Base-by-base conservation (phyloP, 2,329 filamentous ascomycete genomes). In the Thielaviopsis punctulata region DNA sequence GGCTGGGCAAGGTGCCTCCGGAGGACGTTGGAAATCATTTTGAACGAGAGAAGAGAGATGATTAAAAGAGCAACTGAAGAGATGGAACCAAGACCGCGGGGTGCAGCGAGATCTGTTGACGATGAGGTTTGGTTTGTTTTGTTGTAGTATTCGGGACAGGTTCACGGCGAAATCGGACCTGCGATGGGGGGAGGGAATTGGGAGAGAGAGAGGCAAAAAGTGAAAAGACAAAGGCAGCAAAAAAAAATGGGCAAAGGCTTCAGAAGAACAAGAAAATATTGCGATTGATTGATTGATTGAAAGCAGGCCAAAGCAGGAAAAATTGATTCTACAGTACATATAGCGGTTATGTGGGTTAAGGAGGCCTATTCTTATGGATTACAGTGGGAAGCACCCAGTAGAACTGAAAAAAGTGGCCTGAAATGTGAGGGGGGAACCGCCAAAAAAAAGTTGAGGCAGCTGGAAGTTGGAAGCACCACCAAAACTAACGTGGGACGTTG, bases 1-100 rank as follows among this genome's bases (percentile, higher is more conserved):
- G 53, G 53, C 53, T 55, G 53, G 49, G 50, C 53, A 52, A 55
- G 45, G 49, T 52, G 53, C 53, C 53, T 55, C 46, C 53, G 49
- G 25, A 55, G 39, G 27, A 55, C 47, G 47, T 52, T 48, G 46
- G 53, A 52, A 36, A 55, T 48, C 53, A 55, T 55, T 52, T 22
- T 55, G 45, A n/a, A 19, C 13, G 30, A 45, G 22, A 44, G 27
- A 45, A 27, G 12, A 22, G 39, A 23, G 46, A 45, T 5, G 30
- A 23, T 25, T 22, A 30, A 18, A 51, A 51, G 24, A 44, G 41
- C 13, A 12, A 41, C 19, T 13, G 45, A 47, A 47, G 24, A 43
- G 24, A 30, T n/a, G n/a, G n/a, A 24, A 52, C 48, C 45, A 49
- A 44, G 19, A 23, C 36, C 19, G 36, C 23, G 48, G 36, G 36